Conservation (phyloP, 2,329 filamentous ascomycete genomes). For the Nothophaeocryptopus gaeumannii region DNA sequence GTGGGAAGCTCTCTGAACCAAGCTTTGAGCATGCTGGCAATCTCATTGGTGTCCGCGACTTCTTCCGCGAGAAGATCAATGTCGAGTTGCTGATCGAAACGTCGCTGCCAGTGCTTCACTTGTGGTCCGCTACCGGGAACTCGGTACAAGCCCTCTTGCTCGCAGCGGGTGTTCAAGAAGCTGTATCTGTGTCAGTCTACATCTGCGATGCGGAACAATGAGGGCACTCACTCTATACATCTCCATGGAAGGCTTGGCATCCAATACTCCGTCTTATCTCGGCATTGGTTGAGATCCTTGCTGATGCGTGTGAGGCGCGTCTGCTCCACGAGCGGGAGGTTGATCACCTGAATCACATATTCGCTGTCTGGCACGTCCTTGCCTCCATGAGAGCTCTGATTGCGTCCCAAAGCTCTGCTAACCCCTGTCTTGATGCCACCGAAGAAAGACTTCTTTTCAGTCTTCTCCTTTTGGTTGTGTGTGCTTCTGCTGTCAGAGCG, state of each 20-base stretch:
- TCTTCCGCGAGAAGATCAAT: conserved; percentile 85
- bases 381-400: conserved; percentile 51
- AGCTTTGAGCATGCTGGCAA: conserved; percentile 92
- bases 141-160: conserved; percentile 89
- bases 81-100: conserved; percentile 77
- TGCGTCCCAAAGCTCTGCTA: conserved; percentile 31
- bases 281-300: conserved; percentile 79
- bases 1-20: conserved; percentile 95
- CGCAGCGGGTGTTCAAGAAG: conserved; percentile 91
- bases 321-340: conserved; percentile 80
- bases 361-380: conserved; percentile 64
- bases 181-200: conserved; percentile 36
- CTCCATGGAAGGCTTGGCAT: conserved; percentile 96
- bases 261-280: conserved; percentile 97
- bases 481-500: no score
- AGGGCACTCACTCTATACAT: conserved; percentile 70
- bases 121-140: conserved; percentile 87
- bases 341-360: conserved; percentile 81
- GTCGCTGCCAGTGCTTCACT: conserved; percentile 89
- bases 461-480: conserved; percentile 24
- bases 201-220: neutral
- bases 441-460: conserved; percentile 26
- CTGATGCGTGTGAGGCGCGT: conserved; percentile 89
- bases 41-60: conserved; percentile 94
- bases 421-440: conserved; percentile 30